phyloP scores from a whole-genome alignment of 2,329 filamentous ascomycete species.

The Cercospora sp. region DNA sequence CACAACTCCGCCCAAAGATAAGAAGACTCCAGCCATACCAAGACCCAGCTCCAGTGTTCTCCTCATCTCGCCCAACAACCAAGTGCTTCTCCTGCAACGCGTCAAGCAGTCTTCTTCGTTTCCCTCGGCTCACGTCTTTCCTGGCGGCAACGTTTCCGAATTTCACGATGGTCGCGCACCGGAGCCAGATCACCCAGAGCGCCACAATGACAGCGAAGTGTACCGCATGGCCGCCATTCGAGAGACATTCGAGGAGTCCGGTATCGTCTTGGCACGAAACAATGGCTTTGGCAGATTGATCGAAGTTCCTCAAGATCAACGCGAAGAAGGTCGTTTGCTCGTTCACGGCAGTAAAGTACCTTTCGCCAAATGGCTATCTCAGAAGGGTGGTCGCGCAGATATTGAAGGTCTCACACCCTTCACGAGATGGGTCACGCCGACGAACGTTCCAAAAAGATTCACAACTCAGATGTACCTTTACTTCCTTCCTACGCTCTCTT shows the following conservation, averaged over 20 bases:
- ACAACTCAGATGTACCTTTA: constrained; percentile 98
- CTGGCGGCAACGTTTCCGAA: constrained; percentile 78
- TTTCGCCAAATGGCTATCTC: constrained; percentile 66
- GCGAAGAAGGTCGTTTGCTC: constrained; percentile 64
- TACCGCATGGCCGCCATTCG: constrained; percentile 84
- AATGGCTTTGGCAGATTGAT: constrained; percentile 58
- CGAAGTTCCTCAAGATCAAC: constrained; percentile 58
- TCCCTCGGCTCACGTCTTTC: constrained; percentile 91
- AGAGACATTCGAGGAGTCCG: constrained; percentile 94
- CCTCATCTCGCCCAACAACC: constrained; percentile 80
- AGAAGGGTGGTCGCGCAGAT: constrained; percentile 63
- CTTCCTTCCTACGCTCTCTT: constrained; percentile 62
- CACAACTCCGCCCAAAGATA: constrained; percentile 27
- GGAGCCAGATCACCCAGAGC: constrained; percentile 49
- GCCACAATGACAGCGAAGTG: constrained; percentile 69
- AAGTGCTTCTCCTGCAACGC: constrained; percentile 83
- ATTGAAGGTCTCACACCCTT: constrained; percentile 72
- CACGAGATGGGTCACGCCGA: constrained; percentile 87
- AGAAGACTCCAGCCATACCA: constrained; percentile 49
- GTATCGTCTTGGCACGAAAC: constrained; percentile 71
- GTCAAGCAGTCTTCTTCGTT: constrained; percentile 82
- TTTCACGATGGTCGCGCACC: constrained; percentile 70
- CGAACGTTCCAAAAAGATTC: constrained; percentile 71
- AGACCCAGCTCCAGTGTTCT: constrained; percentile 73
- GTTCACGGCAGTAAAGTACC: constrained; percentile 66